Conservation (phyloP, 2,329 filamentous ascomycete species). For the Penicillium sp. region DNA sequence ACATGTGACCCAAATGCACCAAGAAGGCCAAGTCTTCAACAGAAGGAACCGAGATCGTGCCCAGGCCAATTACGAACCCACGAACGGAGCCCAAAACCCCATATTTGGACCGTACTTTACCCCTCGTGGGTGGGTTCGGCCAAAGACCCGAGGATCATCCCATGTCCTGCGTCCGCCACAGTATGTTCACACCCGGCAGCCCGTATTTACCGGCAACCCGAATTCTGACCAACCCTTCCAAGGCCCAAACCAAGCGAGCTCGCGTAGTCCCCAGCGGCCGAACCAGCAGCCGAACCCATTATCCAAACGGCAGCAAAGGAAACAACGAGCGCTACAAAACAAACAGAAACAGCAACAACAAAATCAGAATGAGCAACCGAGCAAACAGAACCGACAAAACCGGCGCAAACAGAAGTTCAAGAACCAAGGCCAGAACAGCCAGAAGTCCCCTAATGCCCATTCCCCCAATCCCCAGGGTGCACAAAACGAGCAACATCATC, state of each 20-base stretch:
- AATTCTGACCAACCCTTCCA: background rate
- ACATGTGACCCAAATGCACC: background rate
- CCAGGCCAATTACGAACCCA: background rate
- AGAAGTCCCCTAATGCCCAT: background rate
- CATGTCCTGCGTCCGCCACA: background rate
- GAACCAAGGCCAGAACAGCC: background rate
- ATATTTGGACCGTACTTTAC: background rate
- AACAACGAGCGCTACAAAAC: background rate
- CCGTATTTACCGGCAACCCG: background rate
- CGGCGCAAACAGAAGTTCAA: constrained; percentile 1
- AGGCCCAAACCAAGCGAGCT: background rate
- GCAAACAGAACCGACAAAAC: background rate
- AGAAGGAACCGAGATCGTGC: constrained; percentile 4
- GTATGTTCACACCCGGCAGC: background rate
- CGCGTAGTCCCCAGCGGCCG: background rate
- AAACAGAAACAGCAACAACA: background rate
- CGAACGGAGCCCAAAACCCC: background rate
- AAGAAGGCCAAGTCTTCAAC: background rate
- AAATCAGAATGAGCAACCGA: background rate
- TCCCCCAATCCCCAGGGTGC: background rate
- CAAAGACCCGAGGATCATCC: background rate
- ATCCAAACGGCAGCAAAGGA: constrained; percentile 4
- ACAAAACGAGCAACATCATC: background rate
- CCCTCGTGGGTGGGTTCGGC: background rate
- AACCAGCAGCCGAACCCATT: background rate